A percentile compares a stretch with the other conserved stretches of the same genome.
Conservation (phyloP, 306 rosid genomes). For the Medicago truncatula region MtrunA17r5.0-ANR NC_053044.1:58342501-58343000, state of each 20-base stretch:
- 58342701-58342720: too few species aligned
- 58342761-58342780: not conserved
- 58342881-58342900: not conserved
- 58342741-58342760: not conserved
- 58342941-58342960: not conserved
- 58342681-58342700: not conserved
- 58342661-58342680: too few species aligned
- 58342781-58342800: not conserved
- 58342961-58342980: not conserved
- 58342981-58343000: not conserved
- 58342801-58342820: not conserved
- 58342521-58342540: not conserved
- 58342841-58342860: not conserved
- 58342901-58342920: not conserved
- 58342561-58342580: slow-evolving; percentile 4
- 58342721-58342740: not conserved
- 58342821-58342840: slow-evolving; percentile 11
- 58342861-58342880: not conserved
- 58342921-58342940: not conserved
- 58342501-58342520: not conserved
- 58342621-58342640: not conserved
- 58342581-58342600: not conserved
- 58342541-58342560: not conserved
- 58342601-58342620: not conserved
- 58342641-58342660: too few species aligned